Conservation (phyloP, 1,284 basidiomycete genomes). For the Ceratobasidium sp. region DNA sequence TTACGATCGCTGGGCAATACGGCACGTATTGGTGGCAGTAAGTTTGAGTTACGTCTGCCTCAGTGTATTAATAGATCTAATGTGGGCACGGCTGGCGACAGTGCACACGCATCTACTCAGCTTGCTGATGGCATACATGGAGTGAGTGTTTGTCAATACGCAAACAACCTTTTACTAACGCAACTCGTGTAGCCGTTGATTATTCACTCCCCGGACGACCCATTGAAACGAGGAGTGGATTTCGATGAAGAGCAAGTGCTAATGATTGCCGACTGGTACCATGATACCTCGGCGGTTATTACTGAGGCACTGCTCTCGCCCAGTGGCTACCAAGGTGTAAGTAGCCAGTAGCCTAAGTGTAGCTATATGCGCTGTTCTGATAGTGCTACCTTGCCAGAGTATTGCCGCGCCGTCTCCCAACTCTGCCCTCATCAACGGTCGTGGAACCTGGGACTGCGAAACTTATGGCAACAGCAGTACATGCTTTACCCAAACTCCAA, state of each 20-base stretch:
- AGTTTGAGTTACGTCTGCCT: no score
- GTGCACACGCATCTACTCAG: conserved; percentile 52
- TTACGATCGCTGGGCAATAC: conserved; percentile 51
- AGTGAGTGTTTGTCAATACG: conserved; percentile 49
- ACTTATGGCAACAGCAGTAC: conserved; percentile 43
- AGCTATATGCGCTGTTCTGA: conserved; percentile 45
- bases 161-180: conserved; percentile 45
- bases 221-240: conserved; percentile 54
- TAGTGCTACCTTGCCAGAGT: conserved; percentile 47
- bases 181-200: conserved; percentile 50
- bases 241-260: conserved; percentile 52
- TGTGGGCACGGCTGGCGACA: conserved; percentile 10
- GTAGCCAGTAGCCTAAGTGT: background rate
- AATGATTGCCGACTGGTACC: conserved; percentile 53
- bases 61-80: no score
- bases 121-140: conserved; percentile 56
- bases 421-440: conserved; percentile 58
- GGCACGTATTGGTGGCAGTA: conserved; percentile 36
- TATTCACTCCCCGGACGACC: conserved; percentile 55
- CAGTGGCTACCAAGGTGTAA: conserved; percentile 32
- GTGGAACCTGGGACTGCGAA: conserved; percentile 51
- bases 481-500: conserved; percentile 52
- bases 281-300: conserved; percentile 50
- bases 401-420: conserved; percentile 55
- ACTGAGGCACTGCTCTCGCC: conserved; percentile 36